Evolutionary conservation across 2,329 filamentous ascomycete species (phyloP).

Genomic region (Aspergillus sp.): DNA sequence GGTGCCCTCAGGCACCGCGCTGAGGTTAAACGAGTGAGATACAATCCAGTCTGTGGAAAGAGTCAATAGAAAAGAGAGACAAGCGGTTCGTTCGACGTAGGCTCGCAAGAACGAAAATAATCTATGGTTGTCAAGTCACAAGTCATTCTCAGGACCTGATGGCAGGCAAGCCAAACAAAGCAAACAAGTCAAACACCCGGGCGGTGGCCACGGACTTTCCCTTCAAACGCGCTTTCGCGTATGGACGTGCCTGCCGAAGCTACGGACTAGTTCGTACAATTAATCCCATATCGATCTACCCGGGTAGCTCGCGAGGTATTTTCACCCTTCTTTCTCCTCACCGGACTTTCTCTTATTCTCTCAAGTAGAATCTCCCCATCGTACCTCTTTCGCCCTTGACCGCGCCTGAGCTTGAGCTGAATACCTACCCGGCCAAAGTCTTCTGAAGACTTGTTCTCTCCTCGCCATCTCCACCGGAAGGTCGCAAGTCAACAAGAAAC

Average conservation of each 20-base stretch:
- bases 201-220: neutral
- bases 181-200: slow-evolving; percentile 6
- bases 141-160: neutral
- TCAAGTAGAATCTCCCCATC: too few species aligned
- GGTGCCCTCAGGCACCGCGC: neutral
- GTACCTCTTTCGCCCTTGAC: too few species aligned
- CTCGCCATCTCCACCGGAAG: too few species aligned
- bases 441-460: too few species aligned
- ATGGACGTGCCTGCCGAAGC: neutral
- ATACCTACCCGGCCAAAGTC: too few species aligned
- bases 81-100: too few species aligned
- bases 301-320: neutral
- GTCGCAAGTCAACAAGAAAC: neutral
- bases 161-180: slow-evolving; percentile 4
- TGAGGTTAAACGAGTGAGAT: neutral
- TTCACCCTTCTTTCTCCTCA: neutral
- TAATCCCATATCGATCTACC: neutral
- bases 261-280: neutral
- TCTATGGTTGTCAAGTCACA: neutral
- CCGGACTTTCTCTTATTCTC: too few species aligned
- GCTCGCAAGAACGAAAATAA: neutral
- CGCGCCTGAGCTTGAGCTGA: too few species aligned
- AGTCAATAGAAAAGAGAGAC: too few species aligned
- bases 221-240: slow-evolving; percentile 5
- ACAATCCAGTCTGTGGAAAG: neutral